Conservation (phyloP, 2,329 filamentous ascomycete genomes). For the Chaetomium strumarium region DNA sequence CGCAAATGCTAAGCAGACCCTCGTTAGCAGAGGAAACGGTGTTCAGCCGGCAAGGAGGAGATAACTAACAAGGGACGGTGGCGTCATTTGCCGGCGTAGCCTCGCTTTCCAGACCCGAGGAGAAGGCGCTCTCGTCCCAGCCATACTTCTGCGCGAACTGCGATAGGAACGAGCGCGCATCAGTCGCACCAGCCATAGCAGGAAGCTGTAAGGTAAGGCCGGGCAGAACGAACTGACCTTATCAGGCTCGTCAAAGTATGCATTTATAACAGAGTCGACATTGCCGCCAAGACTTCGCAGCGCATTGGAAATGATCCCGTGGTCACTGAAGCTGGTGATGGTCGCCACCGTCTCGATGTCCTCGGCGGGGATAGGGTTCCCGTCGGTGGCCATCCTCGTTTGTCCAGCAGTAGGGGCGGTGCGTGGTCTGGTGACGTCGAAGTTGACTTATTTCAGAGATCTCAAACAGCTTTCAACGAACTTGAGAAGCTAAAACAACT, state of each 20-base stretch:
- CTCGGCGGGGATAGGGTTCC: not conserved
- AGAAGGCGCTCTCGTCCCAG: slow-evolving; percentile 53
- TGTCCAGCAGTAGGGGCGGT: not conserved
- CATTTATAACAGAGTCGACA: slow-evolving; percentile 43
- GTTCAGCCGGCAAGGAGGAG: not conserved
- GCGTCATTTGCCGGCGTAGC: not conserved
- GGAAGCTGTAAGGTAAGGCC: not conserved
- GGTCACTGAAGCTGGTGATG: slow-evolving; percentile 10
- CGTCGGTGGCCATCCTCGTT: slow-evolving; percentile 14
- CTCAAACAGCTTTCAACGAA: not conserved
- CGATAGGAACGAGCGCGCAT: slow-evolving; percentile 11
- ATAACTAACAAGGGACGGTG: slow-evolving; percentile 4
- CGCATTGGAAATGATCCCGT: slow-evolving; percentile 11
- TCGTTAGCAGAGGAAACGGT: not conserved
- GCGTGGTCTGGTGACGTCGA: not conserved
- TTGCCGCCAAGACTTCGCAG: slow-evolving; percentile 40
- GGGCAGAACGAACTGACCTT: slow-evolving; percentile 33
- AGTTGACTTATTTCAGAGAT: not conserved
- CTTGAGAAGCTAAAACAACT: not conserved
- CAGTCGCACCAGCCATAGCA: slow-evolving; percentile 3
- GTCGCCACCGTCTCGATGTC: slow-evolving; percentile 7
- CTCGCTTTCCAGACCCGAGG: slow-evolving; percentile 46
- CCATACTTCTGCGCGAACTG: slow-evolving; percentile 45
- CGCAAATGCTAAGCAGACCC: slow-evolving; percentile 36
- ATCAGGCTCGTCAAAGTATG: slow-evolving; percentile 46